Conservation (phyloP, 352 stramenopile genomes). For the Thalassiosira mediterranea region DNA sequence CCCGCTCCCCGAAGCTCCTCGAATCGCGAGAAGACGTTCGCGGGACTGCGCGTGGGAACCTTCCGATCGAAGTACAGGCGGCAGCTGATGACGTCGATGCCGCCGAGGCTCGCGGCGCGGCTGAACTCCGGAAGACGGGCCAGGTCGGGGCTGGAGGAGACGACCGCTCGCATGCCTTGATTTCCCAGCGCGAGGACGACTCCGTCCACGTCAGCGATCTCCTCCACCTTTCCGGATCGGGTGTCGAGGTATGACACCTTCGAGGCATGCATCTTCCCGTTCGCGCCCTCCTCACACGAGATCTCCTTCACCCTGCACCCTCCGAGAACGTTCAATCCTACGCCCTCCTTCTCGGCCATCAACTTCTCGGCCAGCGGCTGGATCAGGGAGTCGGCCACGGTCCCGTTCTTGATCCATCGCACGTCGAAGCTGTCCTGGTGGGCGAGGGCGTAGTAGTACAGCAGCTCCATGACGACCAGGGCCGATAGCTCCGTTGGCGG, state of each 20-base stretch:
- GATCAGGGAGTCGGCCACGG: conserved; percentile 78
- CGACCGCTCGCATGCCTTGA: conserved; percentile 79
- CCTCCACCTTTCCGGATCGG: conserved; percentile 41
- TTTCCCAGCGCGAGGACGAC: conserved; percentile 82
- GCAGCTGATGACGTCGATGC: conserved; percentile 79
- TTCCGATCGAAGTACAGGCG: conserved; percentile 81
- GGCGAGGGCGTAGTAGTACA: conserved; percentile 88
- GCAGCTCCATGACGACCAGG: conserved; percentile 86
- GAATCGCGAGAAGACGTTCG: conserved; percentile 86
- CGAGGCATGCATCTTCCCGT: conserved; percentile 31
- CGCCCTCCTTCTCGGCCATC: conserved; percentile 47
- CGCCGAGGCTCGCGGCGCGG: conserved; percentile 80
- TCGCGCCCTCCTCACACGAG: conserved; percentile 30
- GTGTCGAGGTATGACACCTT: conserved; percentile 37
- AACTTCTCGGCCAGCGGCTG: conserved; percentile 68
- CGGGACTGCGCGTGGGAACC: conserved; percentile 81
- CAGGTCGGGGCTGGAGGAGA: conserved; percentile 68
- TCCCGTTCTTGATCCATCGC: conserved; percentile 85
- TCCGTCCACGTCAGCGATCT: conserved; percentile 73
- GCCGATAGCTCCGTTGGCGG: conserved; percentile 85
- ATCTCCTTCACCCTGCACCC: conserved; percentile 72
- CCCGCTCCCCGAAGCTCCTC: conserved; percentile 79
- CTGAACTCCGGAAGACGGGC: conserved; percentile 71
- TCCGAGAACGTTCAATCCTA: conserved; percentile 67
- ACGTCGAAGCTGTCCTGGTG: conserved; percentile 88